phyloP scores from a whole-genome alignment of 75 land plant species.

The Pinus tabuliformis region DNA sequence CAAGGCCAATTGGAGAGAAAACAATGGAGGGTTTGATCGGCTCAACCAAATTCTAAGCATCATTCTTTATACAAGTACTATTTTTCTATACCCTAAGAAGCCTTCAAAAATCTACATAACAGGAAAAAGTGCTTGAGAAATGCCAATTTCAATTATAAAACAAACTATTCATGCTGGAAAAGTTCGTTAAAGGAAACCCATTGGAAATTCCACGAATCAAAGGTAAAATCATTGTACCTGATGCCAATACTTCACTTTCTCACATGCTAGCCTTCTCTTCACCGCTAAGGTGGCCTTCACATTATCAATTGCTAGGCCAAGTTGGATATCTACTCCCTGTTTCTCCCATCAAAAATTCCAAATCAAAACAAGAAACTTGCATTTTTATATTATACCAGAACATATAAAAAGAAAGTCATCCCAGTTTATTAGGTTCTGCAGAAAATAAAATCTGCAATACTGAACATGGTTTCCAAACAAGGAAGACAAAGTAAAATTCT shows the following conservation, averaged over 20 bases:
- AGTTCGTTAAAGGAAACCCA: neutral
- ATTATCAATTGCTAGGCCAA: constrained; percentile 93
- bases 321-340: constrained; percentile 86
- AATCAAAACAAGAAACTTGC: neutral
- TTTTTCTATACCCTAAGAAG: neutral
- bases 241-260: constrained; percentile 87
- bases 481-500: neutral
- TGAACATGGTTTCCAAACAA: neutral
- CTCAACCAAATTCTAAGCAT: neutral
- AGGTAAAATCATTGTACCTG: constrained; percentile 46
- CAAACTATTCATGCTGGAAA: neutral
- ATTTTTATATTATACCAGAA: neutral
- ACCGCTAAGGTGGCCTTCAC: constrained; percentile 94
- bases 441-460: too few relatives aligned
- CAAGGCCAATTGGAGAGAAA: neutral
- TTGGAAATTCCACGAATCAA: neutral
- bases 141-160: neutral
- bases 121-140: neutral
- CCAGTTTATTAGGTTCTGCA: neutral
- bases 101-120: neutral
- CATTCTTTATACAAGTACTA: neutral
- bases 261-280: constrained; percentile 94
- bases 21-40: neutral
- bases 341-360: constrained; percentile 2
- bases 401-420: neutral